phyloP scores from a whole-genome alignment of 192 early-diverging fungal genomes.

The Coemansia sp. region DNA sequence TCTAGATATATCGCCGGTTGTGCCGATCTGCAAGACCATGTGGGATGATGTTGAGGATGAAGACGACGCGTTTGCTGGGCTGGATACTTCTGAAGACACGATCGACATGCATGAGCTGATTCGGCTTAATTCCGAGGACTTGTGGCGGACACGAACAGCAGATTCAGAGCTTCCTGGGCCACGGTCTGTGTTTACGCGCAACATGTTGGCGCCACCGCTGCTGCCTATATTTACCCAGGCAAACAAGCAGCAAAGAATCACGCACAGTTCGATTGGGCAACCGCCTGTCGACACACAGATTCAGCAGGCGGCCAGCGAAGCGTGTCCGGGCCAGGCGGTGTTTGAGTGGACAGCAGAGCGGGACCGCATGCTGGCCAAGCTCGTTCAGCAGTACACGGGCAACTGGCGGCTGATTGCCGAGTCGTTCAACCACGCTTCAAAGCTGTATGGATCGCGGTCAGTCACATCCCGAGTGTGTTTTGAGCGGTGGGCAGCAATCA shows the following conservation, averaged over 20 bases:
- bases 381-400: constrained; percentile 45
- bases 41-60: constrained; percentile 29
- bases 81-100: not conserved
- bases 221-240: constrained; percentile 49
- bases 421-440: constrained; percentile 40
- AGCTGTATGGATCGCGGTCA: constrained; percentile 36
- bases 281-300: constrained; percentile 38
- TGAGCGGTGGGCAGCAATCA: constrained; percentile 47
- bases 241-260: constrained; percentile 34
- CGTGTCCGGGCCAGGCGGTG: constrained; percentile 45
- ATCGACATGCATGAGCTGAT: constrained; percentile 25
- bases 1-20: constrained; percentile 42
- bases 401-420: constrained; percentile 51
- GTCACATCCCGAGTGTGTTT: constrained; percentile 33
- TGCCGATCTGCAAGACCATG: constrained; percentile 53
- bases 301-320: constrained; percentile 40
- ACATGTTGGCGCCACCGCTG: constrained; percentile 42
- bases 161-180: constrained; percentile 25
- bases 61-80: not conserved
- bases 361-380: constrained; percentile 41
- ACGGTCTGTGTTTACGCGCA: constrained; percentile 44
- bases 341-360: constrained; percentile 49
- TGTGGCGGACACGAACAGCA: not conserved
- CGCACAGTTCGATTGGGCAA: constrained; percentile 22
- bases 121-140: constrained; percentile 18